phyloP scores from a whole-genome alignment of 257 asterid species.

The Solanum neorickii region DNA sequence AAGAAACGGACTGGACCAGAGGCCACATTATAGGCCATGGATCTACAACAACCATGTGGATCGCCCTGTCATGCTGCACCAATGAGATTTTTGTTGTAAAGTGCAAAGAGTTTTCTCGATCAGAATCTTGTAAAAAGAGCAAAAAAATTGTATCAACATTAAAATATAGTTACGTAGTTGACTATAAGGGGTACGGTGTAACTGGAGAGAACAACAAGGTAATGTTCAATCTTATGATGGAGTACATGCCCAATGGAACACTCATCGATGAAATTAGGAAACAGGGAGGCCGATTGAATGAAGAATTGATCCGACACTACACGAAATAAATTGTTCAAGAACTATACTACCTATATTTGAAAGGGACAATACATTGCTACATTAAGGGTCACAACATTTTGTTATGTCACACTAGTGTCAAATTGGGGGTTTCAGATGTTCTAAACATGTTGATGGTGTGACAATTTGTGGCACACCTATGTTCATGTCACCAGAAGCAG shows the following conservation, averaged over 20 bases:
- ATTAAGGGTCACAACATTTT: constrained; percentile 62
- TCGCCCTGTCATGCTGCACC: constrained; percentile 18
- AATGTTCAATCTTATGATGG: constrained; percentile 45
- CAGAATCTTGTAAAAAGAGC: constrained; percentile 35
- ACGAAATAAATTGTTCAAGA: constrained; percentile 35
- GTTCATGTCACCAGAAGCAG: constrained; percentile 80
- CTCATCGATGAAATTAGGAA: constrained; percentile 15
- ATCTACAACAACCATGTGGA: constrained; percentile 46
- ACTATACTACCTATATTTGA: constrained; percentile 46
- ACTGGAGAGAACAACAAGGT: constrained; percentile 20
- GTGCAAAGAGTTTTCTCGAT: constrained; percentile 32
- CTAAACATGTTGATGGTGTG: constrained; percentile 14
- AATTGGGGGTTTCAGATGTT: constrained; percentile 70
- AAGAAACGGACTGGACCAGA: constrained; percentile 50
- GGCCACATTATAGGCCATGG: constrained; percentile 61
- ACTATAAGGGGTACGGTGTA: constrained; percentile 39
- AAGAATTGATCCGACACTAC: constrained; percentile 18
- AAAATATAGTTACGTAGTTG: constrained; percentile 23
- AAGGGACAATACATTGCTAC: constrained; percentile 66
- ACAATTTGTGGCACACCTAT: constrained; percentile 50
- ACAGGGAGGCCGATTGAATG: constrained; percentile 26
- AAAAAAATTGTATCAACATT: constrained; percentile 29
- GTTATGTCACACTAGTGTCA: constrained; percentile 16
- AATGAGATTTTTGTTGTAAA: constrained; percentile 45
- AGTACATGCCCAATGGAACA: constrained; percentile 38